Evolutionary conservation across 108 stramenopile genomes (phyloP), one percentile per base, ranked within the genome.

Genomic region (Craspedostauros australis): DNA sequence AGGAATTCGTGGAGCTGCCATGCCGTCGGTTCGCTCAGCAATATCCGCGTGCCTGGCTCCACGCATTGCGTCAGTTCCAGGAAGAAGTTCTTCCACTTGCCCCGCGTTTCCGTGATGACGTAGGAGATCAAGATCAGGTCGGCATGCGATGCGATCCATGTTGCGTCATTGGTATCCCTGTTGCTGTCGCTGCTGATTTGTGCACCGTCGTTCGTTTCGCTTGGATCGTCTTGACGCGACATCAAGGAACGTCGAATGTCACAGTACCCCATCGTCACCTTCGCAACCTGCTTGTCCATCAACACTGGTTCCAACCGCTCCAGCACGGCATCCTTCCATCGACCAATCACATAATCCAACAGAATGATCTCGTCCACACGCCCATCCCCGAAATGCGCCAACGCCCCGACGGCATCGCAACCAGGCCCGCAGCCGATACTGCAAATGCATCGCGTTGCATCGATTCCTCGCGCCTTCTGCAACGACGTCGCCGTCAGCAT

Each of bases 361-460:
- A 84, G 43, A 8, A 72, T 12, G 12, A 70, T 46, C 11, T 50
- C 43, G 18, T 75, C 50, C 14, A 80, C 9, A 2, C 56, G 3
- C 14, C n/a, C 22, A 19, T 25, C n/a, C 60, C 39, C 1, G 24
- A 26, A 18, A 21, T 27, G 11, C 46, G 12, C 48, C 52, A 46
- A 51, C 29, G 77, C 37, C n/a, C 87, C 83, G 1, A 79, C 61
- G 19, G 63, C 68, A 68, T 88, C 87, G 47, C 70, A 77, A 1
- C 83, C 87, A 8, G 83, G 83, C 0, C 87, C 87, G 54, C 83
- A 88, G 9, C 87, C 87, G 38, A 88, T 70, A 39, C 75, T 77
- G 4, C 7, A 7, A 21, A 21, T 42, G 6, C 41, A 5, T 8
- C 4, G 5, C 9, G 7, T 12, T 12, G 20, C 4, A 38, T 16